phyloP scores from a whole-genome alignment of 106 monocot genomes.

The Platanthera zijinensis region DNA sequence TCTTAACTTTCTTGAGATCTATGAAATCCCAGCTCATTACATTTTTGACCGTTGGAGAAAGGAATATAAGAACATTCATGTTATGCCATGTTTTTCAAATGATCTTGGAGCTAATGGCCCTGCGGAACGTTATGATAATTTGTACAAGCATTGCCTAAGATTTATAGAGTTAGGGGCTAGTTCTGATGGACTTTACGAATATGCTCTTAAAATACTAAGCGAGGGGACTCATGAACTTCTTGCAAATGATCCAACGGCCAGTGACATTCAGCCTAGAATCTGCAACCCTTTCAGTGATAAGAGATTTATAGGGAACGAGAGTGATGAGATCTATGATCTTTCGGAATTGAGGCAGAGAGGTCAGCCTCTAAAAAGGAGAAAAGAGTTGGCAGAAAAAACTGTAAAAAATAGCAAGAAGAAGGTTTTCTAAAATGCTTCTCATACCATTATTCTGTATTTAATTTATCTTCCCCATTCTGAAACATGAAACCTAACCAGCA shows the following conservation, averaged over 20 bases:
- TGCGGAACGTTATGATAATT: conserved; percentile 29
- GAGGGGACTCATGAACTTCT: conserved; percentile 32
- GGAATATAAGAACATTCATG: conserved; percentile 27
- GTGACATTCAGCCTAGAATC: conserved; percentile 15
- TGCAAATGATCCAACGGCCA: conserved; percentile 16
- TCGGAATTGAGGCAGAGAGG: conserved; percentile 28
- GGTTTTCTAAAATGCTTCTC: conserved; percentile 11
- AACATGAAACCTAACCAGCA: background rate
- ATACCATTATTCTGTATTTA: background rate
- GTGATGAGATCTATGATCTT: conserved; percentile 22
- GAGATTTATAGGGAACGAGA: conserved; percentile 16
- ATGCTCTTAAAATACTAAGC: conserved; percentile 29
- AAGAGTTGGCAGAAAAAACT: conserved; percentile 36
- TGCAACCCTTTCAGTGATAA: conserved; percentile 13
- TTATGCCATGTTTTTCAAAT: conserved; percentile 18
- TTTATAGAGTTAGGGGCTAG: conserved; percentile 29
- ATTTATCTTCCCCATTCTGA: background rate
- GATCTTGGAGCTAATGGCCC: conserved; percentile 29
- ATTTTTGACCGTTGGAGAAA: conserved; percentile 41
- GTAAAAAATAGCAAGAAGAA: conserved; percentile 32
- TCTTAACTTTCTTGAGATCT: conserved; percentile 36
- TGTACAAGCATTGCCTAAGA: conserved; percentile 30
- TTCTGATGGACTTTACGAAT: conserved; percentile 28
- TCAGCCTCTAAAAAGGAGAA: conserved; percentile 31
- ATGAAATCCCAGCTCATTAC: conserved; percentile 40